phyloP scores from a whole-genome alignment of 2,329 filamentous ascomycete species.

The Nannizziopsis barbatae region DNA sequence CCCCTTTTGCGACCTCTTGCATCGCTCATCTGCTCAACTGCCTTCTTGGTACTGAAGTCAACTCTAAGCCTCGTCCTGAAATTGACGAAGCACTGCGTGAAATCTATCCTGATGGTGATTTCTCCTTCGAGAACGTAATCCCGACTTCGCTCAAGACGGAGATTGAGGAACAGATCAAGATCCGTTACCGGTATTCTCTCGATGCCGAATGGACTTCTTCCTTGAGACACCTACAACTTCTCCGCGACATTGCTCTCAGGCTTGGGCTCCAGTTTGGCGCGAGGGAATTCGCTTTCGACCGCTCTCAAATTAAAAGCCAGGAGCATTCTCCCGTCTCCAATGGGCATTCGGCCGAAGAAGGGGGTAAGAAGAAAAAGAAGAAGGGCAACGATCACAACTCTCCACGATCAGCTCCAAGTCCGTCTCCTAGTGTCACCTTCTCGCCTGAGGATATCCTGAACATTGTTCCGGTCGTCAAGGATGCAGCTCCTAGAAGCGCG shows the following conservation, averaged over 20 bases:
- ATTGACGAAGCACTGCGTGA: conserved; percentile 61
- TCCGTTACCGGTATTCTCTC: conserved; percentile 67
- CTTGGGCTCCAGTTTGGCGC: conserved; percentile 78
- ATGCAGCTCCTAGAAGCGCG: conserved; percentile 79
- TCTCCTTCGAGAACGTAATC: conserved; percentile 68
- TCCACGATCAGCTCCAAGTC: conserved; percentile 34
- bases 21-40: conserved; percentile 88
- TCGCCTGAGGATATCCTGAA: conserved; percentile 77
- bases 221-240: conserved; percentile 66
- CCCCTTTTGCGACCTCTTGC: conserved; percentile 67
- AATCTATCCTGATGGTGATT: conserved; percentile 71
- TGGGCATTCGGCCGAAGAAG: conserved; percentile 27
- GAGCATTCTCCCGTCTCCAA: conserved; percentile 29
- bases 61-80: conserved; percentile 65
- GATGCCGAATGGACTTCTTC: conserved; percentile 54
- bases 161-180: conserved; percentile 58
- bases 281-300: conserved; percentile 61
- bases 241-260: conserved; percentile 81
- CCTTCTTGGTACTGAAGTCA: conserved; percentile 65
- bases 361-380: conserved; percentile 45
- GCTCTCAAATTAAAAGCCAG: conserved; percentile 29
- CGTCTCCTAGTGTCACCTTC: conserved; percentile 53
- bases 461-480: conserved; percentile 88
- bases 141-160: conserved; percentile 58
- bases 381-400: conserved; percentile 43